These are phyloP conservation scores for Rubroshorea leprosula DNA, from an alignment of 345 rosid species.

Conservation along the genomic window DNA sequence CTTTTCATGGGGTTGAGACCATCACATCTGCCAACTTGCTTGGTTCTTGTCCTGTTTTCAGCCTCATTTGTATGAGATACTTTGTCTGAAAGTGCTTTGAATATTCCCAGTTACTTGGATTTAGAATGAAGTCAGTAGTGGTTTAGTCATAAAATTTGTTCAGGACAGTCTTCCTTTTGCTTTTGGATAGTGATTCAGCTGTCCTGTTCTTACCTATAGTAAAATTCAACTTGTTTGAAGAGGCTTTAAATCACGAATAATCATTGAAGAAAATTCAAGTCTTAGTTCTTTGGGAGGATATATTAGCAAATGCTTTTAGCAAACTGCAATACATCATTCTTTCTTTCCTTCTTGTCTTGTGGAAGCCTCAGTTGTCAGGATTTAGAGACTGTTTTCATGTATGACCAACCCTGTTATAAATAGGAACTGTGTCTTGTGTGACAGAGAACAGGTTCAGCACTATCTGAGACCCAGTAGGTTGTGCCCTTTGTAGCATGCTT, in stretches of 20 bases:
- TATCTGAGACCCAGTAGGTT: conserved; percentile 16
- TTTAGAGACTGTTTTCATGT: conserved; percentile 5
- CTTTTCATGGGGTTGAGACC: conserved; percentile 17
- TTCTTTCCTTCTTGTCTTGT: conserved; percentile 6
- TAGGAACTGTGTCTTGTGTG: conserved; percentile 23
- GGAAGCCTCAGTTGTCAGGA: conserved; percentile 23
- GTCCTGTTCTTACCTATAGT: not conserved
- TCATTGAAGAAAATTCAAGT: too few species aligned
- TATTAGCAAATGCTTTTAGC: conserved; percentile 2
- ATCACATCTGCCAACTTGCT: conserved; percentile 6
- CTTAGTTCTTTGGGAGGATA: conserved; percentile 7
- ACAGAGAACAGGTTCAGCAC: conserved; percentile 20
- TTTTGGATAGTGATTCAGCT: conserved; percentile 10
- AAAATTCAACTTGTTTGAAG: not conserved
- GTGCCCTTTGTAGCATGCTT: conserved; percentile 19
- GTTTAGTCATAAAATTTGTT: conserved; percentile 14
- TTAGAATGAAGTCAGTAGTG: conserved; percentile 5
- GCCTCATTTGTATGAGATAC: not conserved
- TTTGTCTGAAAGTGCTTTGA: conserved; percentile 13
- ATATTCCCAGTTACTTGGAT: conserved; percentile 7
- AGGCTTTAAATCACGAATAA: not conserved
- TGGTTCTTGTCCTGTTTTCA: conserved; percentile 16
- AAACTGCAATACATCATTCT: not conserved
- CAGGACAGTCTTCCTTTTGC: not conserved
- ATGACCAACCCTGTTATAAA: conserved; percentile 16